Base-by-base conservation (phyloP, 176 grass and related monocot genomes). In the Bothriochloa decipiens region DNA sequence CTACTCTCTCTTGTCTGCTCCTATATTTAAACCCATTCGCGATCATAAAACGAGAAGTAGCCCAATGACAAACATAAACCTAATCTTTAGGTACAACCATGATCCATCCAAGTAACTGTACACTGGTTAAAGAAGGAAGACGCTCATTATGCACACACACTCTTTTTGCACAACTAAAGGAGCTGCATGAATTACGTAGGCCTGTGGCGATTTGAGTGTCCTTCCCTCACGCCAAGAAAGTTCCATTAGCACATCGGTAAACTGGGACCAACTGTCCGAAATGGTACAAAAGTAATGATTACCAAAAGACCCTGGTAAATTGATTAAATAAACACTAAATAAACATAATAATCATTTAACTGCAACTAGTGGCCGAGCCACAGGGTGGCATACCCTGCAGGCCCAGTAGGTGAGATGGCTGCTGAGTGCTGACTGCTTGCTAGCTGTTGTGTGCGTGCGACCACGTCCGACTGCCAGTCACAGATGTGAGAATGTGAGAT, bases 151-250 rank as follows among this genome's bases (percentile, higher is more conserved):
- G 17, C 13, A 46, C 61, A 46, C 61, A 79, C 40, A 66, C 60
- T 43, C 61, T 66, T 66, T 73, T 66, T 73, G 41, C 25, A 29
- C 60, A 47, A 45, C 8, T 18, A 13, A 65, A 46, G 40, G 12
- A 65, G 40, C 11, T 65, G 77, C 64, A 15, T 27, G 60, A 32
- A 79, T 43, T 78, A 42, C 39, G 60, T 47, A 63, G 61, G 40
- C 1, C 3, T 32, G 16, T 7, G 17, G 41, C 16, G 26, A 66
- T 66, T 18, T 14, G 3, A 5, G 23, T 43, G 17, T 11, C 41
- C 4, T 49, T 80, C 49, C 6, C 28, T 46, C 63, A 50, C 63
- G 18, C 77, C 62, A 47, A n/a, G 9, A 66, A 79, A 65, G 26
- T 65, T 45, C 42, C 25, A 32, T 46, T 6, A 62, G 15, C 11